Percentiles rank a stretch among this genome's conserved stretches.
Evolutionary conservation across 2,329 filamentous ascomycete genomes (phyloP).

Genomic region (Thielaviopsis ethacetica): DNA sequence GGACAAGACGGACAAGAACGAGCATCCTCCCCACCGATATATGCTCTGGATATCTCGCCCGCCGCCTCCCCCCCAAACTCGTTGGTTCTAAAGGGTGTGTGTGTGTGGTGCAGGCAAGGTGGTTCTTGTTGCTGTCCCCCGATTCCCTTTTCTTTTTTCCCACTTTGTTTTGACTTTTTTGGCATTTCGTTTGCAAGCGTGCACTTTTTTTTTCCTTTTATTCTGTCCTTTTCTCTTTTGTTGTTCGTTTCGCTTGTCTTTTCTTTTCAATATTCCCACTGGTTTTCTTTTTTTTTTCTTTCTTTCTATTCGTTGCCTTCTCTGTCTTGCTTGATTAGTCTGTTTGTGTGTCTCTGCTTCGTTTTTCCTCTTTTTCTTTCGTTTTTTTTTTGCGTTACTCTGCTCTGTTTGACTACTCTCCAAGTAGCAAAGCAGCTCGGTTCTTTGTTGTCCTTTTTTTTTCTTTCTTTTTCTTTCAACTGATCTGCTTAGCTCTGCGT

Average conservation of each 20-base stretch:
- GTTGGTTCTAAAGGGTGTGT: not conserved
- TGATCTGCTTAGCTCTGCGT: not conserved
- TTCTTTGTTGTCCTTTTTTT: not conserved
- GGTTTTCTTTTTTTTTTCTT: not conserved
- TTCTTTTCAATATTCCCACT: constrained; percentile 6
- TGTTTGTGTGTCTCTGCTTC: not conserved
- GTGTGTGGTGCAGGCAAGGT: not conserved
- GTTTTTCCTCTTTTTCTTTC: not conserved
- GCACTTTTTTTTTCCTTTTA: not conserved
- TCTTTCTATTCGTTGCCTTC: constrained; percentile 1
- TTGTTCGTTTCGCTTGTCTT: not conserved
- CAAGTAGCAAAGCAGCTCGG: not conserved
- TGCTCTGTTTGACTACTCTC: not conserved
- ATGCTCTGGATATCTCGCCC: not conserved
- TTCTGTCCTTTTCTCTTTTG: not conserved
- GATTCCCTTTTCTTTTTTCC: not conserved
- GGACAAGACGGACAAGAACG: too few species aligned
- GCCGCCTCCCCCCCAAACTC: not conserved
- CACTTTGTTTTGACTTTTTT: not conserved
- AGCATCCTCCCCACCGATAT: too few species aligned
- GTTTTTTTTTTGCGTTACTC: not conserved
- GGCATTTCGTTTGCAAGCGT: constrained; percentile 2
- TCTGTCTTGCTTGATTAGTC: constrained; percentile 8
- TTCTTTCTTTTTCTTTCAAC: not conserved
- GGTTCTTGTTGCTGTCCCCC: not conserved